Evolutionary conservation across 2,329 filamentous ascomycete species (phyloP).

Genomic region (Calonectria honghensis): DNA sequence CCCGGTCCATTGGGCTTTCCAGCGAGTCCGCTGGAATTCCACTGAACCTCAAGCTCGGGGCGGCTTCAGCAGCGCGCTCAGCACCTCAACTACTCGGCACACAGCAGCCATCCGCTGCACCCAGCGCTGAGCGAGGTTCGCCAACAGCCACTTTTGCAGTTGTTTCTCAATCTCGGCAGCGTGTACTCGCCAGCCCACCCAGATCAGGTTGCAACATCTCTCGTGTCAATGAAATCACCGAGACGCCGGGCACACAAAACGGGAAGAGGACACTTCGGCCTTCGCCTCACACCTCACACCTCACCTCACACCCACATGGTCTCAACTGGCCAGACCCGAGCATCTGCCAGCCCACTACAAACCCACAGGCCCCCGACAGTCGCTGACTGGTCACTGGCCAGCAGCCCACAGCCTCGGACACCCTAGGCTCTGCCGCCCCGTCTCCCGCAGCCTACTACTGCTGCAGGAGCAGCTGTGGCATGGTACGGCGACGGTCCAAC

Average conservation of each 20-base stretch:
- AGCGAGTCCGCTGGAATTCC: conserved; percentile 11
- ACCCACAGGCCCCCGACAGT: conserved; percentile 33
- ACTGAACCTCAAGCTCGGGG: conserved; percentile 21
- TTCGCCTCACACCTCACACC: conserved; percentile 34
- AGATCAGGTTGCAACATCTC: conserved; percentile 31
- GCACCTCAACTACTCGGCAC: conserved; percentile 6
- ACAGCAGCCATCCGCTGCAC: conserved; percentile 2
- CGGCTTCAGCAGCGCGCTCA: conserved; percentile 5
- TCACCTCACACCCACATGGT: conserved; percentile 40
- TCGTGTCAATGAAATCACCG: conserved; percentile 36
- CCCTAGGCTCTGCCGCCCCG: conserved; percentile 34
- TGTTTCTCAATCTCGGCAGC: conserved; percentile 5
- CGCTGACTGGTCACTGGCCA: conserved; percentile 38
- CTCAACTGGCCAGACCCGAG: conserved; percentile 39
- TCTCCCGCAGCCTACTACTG: conserved; percentile 39
- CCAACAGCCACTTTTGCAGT: conserved; percentile 12
- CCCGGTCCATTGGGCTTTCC: conserved; percentile 7
- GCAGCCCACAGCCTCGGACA: conserved; percentile 31
- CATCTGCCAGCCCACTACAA: conserved; percentile 37
- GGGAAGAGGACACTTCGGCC: conserved; percentile 33
- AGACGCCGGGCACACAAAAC: conserved; percentile 31
- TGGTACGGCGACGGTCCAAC: conserved; percentile 26
- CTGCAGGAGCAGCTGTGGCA: conserved; percentile 38
- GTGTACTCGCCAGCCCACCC: conserved; percentile 20
- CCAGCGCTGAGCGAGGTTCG: neutral